These are phyloP conservation scores for Parastagonospora avenae DNA, from an alignment of 2,329 filamentous ascomycete genomes.

Conservation along the genomic window DNA sequence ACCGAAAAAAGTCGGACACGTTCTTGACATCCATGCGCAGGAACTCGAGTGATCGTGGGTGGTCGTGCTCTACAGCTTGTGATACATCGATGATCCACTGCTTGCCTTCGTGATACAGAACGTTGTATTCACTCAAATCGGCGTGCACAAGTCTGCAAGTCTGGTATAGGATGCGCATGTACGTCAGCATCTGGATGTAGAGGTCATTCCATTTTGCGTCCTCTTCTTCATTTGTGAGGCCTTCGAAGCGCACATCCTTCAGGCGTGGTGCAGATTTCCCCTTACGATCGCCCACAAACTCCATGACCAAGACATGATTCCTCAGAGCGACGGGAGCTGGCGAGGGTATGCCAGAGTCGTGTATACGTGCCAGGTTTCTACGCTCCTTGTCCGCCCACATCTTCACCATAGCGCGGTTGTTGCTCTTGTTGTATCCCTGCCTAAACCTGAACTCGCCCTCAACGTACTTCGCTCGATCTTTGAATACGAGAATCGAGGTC, in stretches of 20 bases:
- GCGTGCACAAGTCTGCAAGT: slow-evolving; percentile 91
- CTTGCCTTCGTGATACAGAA: slow-evolving; percentile 81
- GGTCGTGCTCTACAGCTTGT: slow-evolving; percentile 95
- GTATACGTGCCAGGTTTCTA: slow-evolving; percentile 84
- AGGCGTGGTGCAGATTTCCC: slow-evolving; percentile 88
- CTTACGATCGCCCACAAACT: slow-evolving; percentile 84
- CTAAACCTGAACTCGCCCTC: slow-evolving; percentile 92
- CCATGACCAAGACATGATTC: slow-evolving; percentile 95
- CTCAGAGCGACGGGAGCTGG: slow-evolving; percentile 89
- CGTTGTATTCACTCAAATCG: slow-evolving; percentile 97
- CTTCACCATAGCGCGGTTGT: slow-evolving; percentile 96
- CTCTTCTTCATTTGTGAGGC: slow-evolving; percentile 60
- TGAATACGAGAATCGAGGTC: slow-evolving; percentile 96
- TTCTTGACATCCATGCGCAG: slow-evolving; percentile 99
- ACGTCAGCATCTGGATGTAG: slow-evolving; percentile 81
- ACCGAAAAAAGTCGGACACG: slow-evolving; percentile 86
- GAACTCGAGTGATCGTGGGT: slow-evolving; percentile 90
- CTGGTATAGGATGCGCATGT: slow-evolving; percentile 94
- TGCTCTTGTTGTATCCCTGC: slow-evolving; percentile 89
- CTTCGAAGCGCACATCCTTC: slow-evolving; percentile 78
- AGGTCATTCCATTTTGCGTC: slow-evolving; percentile 76
- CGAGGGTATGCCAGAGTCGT: slow-evolving; percentile 83
- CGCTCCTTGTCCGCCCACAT: slow-evolving; percentile 99
- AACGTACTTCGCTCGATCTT: slow-evolving; percentile 95
- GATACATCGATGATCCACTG: slow-evolving; percentile 97